These are phyloP conservation scores for Colletotrichum tofieldiae DNA, from an alignment of 2,329 filamentous ascomycete species.

Conservation along the genomic window DNA sequence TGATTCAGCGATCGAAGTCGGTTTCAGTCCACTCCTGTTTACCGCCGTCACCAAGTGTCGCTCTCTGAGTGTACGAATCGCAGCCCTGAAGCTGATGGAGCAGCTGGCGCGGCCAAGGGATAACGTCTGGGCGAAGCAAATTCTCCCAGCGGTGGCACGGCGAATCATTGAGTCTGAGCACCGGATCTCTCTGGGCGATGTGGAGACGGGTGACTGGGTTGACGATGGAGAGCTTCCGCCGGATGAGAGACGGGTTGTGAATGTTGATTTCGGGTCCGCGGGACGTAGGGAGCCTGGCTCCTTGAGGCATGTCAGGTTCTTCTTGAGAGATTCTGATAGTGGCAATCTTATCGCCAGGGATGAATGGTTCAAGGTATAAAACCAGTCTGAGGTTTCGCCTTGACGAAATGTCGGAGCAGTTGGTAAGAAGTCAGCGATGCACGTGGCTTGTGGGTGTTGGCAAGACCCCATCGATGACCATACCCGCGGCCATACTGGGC, in stretches of 20 bases:
- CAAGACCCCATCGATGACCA: not conserved
- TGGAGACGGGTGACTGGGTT: not conserved
- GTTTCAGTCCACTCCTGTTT: not conserved
- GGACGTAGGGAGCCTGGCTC: no score
- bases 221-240: not conserved
- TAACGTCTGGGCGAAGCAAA: conserved; percentile 56
- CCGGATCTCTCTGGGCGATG: conserved; percentile 1
- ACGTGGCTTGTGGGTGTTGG: not conserved
- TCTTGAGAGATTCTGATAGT: not conserved
- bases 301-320: not conserved
- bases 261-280: not conserved
- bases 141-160: conserved; percentile 51
- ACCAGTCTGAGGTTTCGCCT: not conserved
- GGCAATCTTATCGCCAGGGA: not conserved
- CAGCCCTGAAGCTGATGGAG: conserved; percentile 25
- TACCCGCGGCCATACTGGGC: not conserved
- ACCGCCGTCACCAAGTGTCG: conserved; percentile 23
- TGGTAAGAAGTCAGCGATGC: not conserved
- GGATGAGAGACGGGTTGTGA: conserved; percentile 10
- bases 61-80: not conserved
- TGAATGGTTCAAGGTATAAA: not conserved
- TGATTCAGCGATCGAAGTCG: conserved; percentile 17
- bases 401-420: not conserved
- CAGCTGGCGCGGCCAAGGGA: conserved; percentile 49
- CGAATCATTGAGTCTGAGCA: conserved; percentile 55